Percentiles rank a stretch among this genome's conserved stretches.
Conservation (phyloP, 2,329 filamentous ascomycete species). For the Colletotrichum sp. region DNA sequence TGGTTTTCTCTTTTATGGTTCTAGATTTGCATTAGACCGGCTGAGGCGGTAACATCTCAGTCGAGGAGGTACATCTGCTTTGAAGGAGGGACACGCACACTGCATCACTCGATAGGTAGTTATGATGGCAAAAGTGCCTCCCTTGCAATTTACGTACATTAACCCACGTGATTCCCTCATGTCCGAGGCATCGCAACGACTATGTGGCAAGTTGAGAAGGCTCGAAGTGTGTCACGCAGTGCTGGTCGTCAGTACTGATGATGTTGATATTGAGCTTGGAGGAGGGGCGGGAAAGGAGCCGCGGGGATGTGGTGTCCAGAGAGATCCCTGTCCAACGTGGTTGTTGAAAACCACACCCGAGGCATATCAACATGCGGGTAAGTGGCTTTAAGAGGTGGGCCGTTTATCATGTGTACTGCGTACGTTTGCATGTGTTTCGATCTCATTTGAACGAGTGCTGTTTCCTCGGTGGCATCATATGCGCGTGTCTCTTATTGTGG, state of each 20-base stretch:
- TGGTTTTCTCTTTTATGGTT: background rate
- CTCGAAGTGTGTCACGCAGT: background rate
- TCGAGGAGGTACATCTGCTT: background rate
- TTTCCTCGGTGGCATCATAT: background rate
- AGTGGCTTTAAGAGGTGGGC: background rate
- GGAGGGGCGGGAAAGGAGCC: background rate
- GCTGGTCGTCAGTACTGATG: background rate
- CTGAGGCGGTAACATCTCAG: background rate
- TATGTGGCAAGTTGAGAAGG: background rate
- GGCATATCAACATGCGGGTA: background rate
- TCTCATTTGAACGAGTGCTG: background rate
- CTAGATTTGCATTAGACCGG: slow-evolving; percentile 19
- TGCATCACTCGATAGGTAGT: background rate
- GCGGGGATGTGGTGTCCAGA: background rate
- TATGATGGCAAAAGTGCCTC: background rate
- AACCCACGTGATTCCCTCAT: background rate
- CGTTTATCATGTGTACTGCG: background rate
- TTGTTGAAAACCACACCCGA: background rate
- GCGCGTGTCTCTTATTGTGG: background rate
- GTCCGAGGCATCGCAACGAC: background rate
- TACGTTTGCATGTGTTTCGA: background rate
- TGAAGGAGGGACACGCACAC: background rate
- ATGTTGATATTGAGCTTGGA: background rate
- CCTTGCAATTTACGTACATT: background rate
- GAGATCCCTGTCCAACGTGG: background rate